Conservation (phyloP, 208 protist genomes). For the Willaertia magna region DNA sequence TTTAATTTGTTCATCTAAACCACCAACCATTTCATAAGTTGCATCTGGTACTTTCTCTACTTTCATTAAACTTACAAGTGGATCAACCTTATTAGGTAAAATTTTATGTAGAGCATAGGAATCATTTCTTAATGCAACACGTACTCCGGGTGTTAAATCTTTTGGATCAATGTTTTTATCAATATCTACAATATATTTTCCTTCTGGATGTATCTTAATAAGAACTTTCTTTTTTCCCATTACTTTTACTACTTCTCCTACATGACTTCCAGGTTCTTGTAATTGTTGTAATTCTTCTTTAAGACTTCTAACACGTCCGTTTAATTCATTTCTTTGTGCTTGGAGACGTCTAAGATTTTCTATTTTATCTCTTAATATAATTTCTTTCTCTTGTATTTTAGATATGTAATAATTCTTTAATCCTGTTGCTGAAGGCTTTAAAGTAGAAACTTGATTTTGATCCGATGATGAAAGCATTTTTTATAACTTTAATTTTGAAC, state of each 20-base stretch:
- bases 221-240: slow-evolving; percentile 96
- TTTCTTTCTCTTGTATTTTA: slow-evolving; percentile 49
- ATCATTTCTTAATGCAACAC: slow-evolving; percentile 93
- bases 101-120: slow-evolving; percentile 92
- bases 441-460: neutral
- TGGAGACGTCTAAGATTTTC: slow-evolving; percentile 67
- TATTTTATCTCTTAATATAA: slow-evolving; percentile 43
- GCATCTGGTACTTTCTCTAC: slow-evolving; percentile 99
- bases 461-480: neutral
- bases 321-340: slow-evolving; percentile 75
- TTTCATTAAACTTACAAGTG: slow-evolving; percentile 97
- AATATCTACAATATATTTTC: slow-evolving; percentile 97
- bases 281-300: slow-evolving; percentile 96
- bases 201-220: slow-evolving; percentile 84
- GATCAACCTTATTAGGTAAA: slow-evolving; percentile 94
- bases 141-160: slow-evolving; percentile 77
- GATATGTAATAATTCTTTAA: slow-evolving; percentile 36
- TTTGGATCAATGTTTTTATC: slow-evolving; percentile 83
- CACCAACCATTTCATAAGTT: slow-evolving; percentile 99
- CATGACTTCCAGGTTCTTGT: slow-evolving; percentile 88
- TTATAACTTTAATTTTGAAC: too few relatives aligned
- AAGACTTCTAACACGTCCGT: slow-evolving; percentile 64
- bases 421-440: neutral
- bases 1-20: slow-evolving; percentile 97
- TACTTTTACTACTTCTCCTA: slow-evolving; percentile 97